These are phyloP conservation scores for Talaromyces islandicus DNA, from an alignment of 2,329 filamentous ascomycete genomes.

Conservation along the genomic window DNA sequence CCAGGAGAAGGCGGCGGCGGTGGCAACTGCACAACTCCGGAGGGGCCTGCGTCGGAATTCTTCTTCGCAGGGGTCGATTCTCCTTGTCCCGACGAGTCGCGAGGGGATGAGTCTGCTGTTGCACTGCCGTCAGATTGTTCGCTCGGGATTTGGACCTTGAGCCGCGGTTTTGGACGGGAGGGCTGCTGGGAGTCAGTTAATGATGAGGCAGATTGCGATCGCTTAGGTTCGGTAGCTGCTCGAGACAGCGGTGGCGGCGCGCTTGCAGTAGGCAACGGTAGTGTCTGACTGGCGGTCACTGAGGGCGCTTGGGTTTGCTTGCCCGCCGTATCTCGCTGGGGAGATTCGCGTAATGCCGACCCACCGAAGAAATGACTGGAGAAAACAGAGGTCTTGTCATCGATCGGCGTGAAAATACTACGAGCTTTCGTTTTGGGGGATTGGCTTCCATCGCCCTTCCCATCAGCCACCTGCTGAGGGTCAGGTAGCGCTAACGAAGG, in stretches of 20 bases:
- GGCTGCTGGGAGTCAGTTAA: conserved; percentile 70
- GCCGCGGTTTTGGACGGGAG: conserved; percentile 65
- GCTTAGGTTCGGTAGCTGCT: conserved; percentile 41
- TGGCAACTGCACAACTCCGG: conserved; percentile 69
- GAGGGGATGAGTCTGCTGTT: conserved; percentile 64
- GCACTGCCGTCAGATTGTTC: conserved; percentile 76
- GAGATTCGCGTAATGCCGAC: conserved; percentile 47
- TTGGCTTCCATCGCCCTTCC: conserved; percentile 35
- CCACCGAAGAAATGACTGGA: conserved; percentile 70
- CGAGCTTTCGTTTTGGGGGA: conserved; percentile 69
- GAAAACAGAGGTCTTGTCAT: conserved; percentile 82
- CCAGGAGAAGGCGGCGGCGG: conserved; percentile 88
- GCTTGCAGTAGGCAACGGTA: conserved; percentile 41
- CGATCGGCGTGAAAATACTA: conserved; percentile 96
- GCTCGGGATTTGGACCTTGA: conserved; percentile 93
- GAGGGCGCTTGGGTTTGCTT: conserved; percentile 29
- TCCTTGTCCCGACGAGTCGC: conserved; percentile 54
- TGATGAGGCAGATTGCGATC: conserved; percentile 53
- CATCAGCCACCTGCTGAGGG: conserved; percentile 43
- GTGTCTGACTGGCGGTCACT: conserved; percentile 51
- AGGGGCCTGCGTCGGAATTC: conserved; percentile 51
- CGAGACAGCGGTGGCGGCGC: conserved; percentile 51
- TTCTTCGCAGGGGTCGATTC: conserved; percentile 54
- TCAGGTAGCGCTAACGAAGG: conserved; percentile 56
- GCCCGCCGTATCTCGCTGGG: conserved; percentile 36